These are phyloP conservation scores for Fusarium sp. DNA, from an alignment of 2,329 filamentous ascomycete genomes.

Conservation along the genomic window DNA sequence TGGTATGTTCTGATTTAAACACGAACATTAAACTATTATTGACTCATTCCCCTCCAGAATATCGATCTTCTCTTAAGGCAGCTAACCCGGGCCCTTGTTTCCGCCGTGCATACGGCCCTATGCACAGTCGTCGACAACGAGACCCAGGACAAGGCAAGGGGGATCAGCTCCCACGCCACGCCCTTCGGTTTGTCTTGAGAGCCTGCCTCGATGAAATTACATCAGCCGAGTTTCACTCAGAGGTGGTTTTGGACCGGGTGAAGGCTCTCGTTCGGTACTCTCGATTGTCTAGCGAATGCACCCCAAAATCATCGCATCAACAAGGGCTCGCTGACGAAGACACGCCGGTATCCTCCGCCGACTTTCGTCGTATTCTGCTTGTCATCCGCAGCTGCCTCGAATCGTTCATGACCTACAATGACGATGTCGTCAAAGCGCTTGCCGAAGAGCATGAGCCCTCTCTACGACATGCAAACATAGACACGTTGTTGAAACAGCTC, in stretches of 20 bases:
- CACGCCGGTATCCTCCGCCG: background rate
- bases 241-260: too few relatives aligned
- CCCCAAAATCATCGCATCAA: background rate
- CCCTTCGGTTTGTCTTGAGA: background rate
- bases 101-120: background rate
- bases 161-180: too few relatives aligned
- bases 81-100: background rate
- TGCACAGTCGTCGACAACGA: background rate
- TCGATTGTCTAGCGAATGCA: background rate
- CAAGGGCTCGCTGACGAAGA: background rate
- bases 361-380: background rate
- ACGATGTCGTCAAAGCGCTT: background rate
- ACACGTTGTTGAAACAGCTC: background rate
- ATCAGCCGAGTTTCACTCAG: background rate
- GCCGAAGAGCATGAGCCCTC: background rate
- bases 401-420: background rate
- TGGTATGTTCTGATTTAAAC: too few relatives aligned
- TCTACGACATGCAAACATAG: fast-evolving
- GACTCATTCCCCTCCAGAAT: background rate
- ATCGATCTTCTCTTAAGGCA: background rate
- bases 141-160: background rate
- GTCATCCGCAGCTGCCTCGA: background rate
- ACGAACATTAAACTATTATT: background rate
- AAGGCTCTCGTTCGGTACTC: background rate
- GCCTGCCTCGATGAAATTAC: background rate